These are phyloP conservation scores for Neostapfia colusana DNA, from an alignment of 176 grass and related monocot genomes.

Conservation along the genomic window DNA sequence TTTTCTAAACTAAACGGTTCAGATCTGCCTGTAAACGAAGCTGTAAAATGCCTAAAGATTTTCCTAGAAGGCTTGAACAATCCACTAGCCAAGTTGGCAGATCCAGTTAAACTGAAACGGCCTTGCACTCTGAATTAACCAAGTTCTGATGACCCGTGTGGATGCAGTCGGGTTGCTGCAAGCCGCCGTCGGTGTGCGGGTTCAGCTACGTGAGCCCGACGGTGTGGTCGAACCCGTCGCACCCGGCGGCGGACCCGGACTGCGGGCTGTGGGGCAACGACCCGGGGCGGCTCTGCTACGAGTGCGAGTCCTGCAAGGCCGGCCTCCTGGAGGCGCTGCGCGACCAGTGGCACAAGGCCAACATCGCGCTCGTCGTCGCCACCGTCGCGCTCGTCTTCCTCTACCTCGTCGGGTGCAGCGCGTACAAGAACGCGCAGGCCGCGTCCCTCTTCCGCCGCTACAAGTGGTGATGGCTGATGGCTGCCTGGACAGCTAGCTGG, in stretches of 20 bases:
- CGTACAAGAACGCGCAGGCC: slow-evolving; percentile 89
- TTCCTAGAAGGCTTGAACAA: neutral
- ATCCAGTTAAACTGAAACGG: neutral
- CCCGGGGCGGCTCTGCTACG: slow-evolving; percentile 66
- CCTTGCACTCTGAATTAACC: neutral
- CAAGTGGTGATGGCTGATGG: slow-evolving; percentile 44
- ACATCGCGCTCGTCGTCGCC: slow-evolving; percentile 76
- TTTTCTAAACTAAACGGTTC: neutral
- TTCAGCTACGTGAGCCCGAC: slow-evolving; percentile 81
- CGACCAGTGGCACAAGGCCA: slow-evolving; percentile 80
- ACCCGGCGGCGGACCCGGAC: slow-evolving; percentile 49
- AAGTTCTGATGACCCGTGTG: neutral
- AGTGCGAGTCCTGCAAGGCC: slow-evolving; percentile 79
- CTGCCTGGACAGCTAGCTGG: too few species aligned
- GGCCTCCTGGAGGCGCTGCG: slow-evolving; percentile 74
- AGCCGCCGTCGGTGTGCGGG: slow-evolving; percentile 75
- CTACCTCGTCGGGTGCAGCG: slow-evolving; percentile 90
- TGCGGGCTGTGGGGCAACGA: slow-evolving; percentile 83
- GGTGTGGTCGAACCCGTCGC: slow-evolving; percentile 65
- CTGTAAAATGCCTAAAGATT: neutral
- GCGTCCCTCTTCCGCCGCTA: slow-evolving; percentile 72
- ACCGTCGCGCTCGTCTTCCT: slow-evolving; percentile 75
- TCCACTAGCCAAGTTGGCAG: neutral
- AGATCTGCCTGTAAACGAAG: neutral
- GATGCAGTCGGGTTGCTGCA: slow-evolving; percentile 82